Base-by-base conservation (phyloP, 2,329 filamentous ascomycete species). In the Talaromyces marneffei region DNA sequence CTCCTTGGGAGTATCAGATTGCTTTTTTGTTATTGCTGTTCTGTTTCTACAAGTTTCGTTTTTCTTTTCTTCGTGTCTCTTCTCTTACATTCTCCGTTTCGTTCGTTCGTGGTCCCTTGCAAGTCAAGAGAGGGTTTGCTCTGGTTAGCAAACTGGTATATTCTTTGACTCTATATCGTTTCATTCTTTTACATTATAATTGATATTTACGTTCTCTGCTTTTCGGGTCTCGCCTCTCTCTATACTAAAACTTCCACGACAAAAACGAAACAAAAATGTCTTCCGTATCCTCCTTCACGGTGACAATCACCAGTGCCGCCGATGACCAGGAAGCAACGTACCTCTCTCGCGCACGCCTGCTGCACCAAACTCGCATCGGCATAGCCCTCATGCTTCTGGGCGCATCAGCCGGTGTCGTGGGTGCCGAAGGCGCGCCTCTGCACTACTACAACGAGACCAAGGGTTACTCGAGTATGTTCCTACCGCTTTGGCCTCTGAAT, bases 401-500 rank as follows among this genome's bases (percentile, higher is more conserved):
- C 4, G 62, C 67, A 7, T 69, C 72, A 2, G 62, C 74, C 10
- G 69, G 73, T 2, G 65, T 72, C 10, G 67, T 77, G 33, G 73
- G 67, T 16, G 75, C 73, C 60, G 74, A 77, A 62, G 72, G 69
- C 6, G 70, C 74, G n/a, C 71, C 76, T 23, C 66, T 76, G n/a
- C 70, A 68, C 3, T 71, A 74, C 53, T 78, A 79, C 63, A 71
- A 71, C 14, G 59, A 63, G 14, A 78, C 77, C 3, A 68, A 68
- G n/a, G 64, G 70, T 20, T 77, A 71, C 62, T 68, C 69, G 8
- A 63, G 66, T 23, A 67, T 69, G 16, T 70, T 72, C 44, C 66
- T 79, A 5, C 68, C 71, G 23, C 68, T 79, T 1, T 79, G 77
- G 77, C 77, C 77, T 3, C 59, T 72, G 60, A 74, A 78, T 60